Base-by-base conservation (phyloP, 257 asterid genomes). In the Salvia hispanica region DNA sequence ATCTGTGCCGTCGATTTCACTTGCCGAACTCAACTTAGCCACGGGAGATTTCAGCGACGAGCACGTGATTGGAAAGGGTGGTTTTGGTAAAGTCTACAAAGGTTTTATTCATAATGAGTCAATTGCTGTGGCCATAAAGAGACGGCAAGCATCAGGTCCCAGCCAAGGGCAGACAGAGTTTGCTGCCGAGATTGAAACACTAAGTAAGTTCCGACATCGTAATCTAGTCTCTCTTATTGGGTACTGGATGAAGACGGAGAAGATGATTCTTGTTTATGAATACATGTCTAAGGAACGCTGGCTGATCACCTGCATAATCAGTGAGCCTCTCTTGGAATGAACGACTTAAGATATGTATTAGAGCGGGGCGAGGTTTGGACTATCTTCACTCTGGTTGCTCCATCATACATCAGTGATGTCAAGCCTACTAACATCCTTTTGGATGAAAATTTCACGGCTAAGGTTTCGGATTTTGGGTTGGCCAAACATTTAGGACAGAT, bases 371-470 rank as follows among this genome's bases (percentile, higher is more conserved):
- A 15, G 73, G 73, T 1, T 8, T 68, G 3, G 73, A 68, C 3
- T 68, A 67, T 18, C 21, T 18, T 18, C 72, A 67, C 64, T 25
- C 64, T 3, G 72, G 56, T 11, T 28, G 33, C 58, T 68, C 73
- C 0, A 57, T 57, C n/a, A 57, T 68, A 28, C 73, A 68, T 7
- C 65, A n/a, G 73, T 10, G 73, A 68, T 68, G 66, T 68, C 0
- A 68, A 68, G 58, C 33, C 66, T 2, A 43, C 65, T 0, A 68
- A 56, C 3, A 68, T 68, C 73, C 57, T 5, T 16, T 34, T 34
- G 1, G 39, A 34, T 4, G 39, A 34, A 5, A 34, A 34, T 34
- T 34, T 34, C 39, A 4, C 2, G 5, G 25, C 73, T 3, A 56
- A 57, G 50, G 66, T 68, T n/a, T 31, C 66, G 0, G 73, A 68